Evolutionary conservation across 1,139 yeast species (phyloP).

Genomic region (Yamadazyma dushanensis): DNA sequence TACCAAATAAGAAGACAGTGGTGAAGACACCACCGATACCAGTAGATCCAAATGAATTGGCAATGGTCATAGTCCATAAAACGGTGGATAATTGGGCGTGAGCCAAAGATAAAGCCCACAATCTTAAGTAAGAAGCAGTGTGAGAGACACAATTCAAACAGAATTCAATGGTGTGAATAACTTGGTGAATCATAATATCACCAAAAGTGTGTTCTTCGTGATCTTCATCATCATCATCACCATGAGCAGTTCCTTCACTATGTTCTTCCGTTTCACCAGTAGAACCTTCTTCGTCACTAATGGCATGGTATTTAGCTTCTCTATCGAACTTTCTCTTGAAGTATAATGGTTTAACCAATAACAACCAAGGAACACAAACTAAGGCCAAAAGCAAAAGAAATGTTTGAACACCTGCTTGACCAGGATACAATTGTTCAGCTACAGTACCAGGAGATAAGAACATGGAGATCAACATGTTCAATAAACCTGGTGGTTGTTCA

Average conservation of each 20-base stretch:
- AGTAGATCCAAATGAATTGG: constrained; percentile 51
- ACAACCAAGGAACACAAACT: constrained; percentile 74
- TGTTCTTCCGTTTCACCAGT: constrained; percentile 26
- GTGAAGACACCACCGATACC: constrained; percentile 51
- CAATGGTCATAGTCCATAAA: constrained; percentile 77
- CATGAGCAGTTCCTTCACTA: constrained; percentile 27
- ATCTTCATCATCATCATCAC: constrained; percentile 52
- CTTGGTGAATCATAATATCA: constrained; percentile 77
- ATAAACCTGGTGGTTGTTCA: constrained; percentile 74
- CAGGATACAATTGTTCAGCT: constrained; percentile 63
- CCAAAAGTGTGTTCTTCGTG: constrained; percentile 65
- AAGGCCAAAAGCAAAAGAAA: constrained; percentile 60
- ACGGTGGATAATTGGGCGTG: constrained; percentile 78
- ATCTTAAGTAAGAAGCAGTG: constrained; percentile 74
- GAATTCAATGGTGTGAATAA: constrained; percentile 76
- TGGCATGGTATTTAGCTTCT: constrained; percentile 37
- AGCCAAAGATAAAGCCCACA: constrained; percentile 79
- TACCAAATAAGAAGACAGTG: constrained; percentile 64
- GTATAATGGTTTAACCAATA: constrained; percentile 65
- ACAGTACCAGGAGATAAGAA: constrained; percentile 74
- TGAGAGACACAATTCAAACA: constrained; percentile 78
- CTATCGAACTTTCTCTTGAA: constrained; percentile 42
- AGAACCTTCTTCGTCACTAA: constrained; percentile 24
- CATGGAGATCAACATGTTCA: constrained; percentile 82
- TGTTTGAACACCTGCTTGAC: constrained; percentile 65